Evolutionary conservation across 345 rosid species (phyloP).

Genomic region (Litchi chinensis): DNA sequence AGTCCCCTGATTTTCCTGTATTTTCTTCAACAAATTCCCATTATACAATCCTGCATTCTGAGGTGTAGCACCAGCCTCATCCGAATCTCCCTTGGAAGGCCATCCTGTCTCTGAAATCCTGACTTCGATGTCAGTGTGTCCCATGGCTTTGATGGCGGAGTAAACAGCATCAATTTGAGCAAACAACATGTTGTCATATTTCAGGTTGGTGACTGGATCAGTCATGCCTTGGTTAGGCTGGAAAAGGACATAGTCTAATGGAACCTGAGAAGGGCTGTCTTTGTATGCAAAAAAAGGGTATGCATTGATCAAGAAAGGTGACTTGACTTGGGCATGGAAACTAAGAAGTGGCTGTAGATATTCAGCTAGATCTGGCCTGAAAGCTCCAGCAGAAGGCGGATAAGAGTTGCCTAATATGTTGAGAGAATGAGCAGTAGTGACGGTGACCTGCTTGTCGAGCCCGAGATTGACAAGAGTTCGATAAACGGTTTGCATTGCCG

Average conservation of each 20-base stretch:
- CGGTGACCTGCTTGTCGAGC: conserved; percentile 62
- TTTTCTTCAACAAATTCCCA: conserved; percentile 56
- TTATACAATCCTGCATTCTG: conserved; percentile 81
- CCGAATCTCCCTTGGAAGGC: conserved; percentile 86
- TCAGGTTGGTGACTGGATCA: conserved; percentile 63
- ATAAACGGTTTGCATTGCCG: conserved; percentile 76
- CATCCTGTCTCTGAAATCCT: conserved; percentile 94
- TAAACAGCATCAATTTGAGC: conserved; percentile 95
- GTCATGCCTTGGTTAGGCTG: conserved; percentile 68
- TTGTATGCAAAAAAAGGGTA: conserved; percentile 91
- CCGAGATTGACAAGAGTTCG: conserved; percentile 53
- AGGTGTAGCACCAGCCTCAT: conserved; percentile 74
- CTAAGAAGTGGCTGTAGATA: conserved; percentile 58
- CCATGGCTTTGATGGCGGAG: conserved; percentile 74
- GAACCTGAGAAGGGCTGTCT: conserved; percentile 50
- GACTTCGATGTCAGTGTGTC: conserved; percentile 63
- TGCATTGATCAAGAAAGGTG: conserved; percentile 84
- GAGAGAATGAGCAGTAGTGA: conserved; percentile 74
- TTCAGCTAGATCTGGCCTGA: conserved; percentile 52
- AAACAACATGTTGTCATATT: conserved; percentile 89
- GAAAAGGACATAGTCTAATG: conserved; percentile 74
- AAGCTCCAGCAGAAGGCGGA: conserved; percentile 80
- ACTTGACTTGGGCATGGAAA: conserved; percentile 62
- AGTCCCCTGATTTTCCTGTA: conserved; percentile 62
- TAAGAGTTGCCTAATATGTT: conserved; percentile 54